Evolutionary conservation across 1,139 yeast species (phyloP).

Genomic region (Candida smagusa): DNA sequence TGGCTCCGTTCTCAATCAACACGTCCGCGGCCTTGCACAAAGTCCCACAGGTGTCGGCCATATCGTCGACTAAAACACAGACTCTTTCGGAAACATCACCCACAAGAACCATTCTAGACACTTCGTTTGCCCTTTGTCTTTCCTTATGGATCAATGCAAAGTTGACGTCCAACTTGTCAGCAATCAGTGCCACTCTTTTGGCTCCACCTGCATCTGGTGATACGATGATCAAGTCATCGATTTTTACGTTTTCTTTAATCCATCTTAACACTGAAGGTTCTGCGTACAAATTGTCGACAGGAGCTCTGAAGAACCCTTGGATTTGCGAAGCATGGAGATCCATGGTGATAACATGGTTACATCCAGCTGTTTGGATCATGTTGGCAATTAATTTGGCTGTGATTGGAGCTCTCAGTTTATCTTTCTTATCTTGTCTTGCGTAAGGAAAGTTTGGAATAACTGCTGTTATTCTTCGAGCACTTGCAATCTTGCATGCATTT

Average conservation of each 20-base stretch:
- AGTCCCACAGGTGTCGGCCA: slow-evolving; percentile 99
- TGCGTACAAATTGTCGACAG: slow-evolving; percentile 94
- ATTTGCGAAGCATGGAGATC: slow-evolving; percentile 97
- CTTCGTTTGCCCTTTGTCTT: slow-evolving; percentile 92
- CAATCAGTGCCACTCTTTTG: slow-evolving; percentile 93
- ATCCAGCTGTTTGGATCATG: slow-evolving; percentile 92
- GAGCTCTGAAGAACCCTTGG: slow-evolving; percentile 94
- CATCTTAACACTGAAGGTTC: slow-evolving; percentile 92
- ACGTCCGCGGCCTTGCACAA: slow-evolving; percentile 94
- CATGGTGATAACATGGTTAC: slow-evolving; percentile 96
- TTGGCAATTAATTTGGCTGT: slow-evolving; percentile 96
- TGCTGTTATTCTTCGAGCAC: slow-evolving; percentile 93
- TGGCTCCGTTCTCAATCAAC: slow-evolving; percentile 74
- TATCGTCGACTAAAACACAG: slow-evolving; percentile 91
- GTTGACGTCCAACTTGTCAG: slow-evolving; percentile 87
- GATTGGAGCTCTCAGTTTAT: slow-evolving; percentile 94
- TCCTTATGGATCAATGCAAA: slow-evolving; percentile 97
- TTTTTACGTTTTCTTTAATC: slow-evolving; percentile 70
- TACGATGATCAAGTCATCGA: slow-evolving; percentile 68
- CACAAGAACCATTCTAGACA: slow-evolving; percentile 90
- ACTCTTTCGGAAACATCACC: slow-evolving; percentile 90
- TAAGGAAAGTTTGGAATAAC: slow-evolving; percentile 95
- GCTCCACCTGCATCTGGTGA: slow-evolving; percentile 99
- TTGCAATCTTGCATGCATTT: slow-evolving; percentile 93
- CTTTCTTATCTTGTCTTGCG: slow-evolving; percentile 96